Evolutionary conservation across 306 rosid species (phyloP).

Genomic region (Benincasa hispida): DNA sequence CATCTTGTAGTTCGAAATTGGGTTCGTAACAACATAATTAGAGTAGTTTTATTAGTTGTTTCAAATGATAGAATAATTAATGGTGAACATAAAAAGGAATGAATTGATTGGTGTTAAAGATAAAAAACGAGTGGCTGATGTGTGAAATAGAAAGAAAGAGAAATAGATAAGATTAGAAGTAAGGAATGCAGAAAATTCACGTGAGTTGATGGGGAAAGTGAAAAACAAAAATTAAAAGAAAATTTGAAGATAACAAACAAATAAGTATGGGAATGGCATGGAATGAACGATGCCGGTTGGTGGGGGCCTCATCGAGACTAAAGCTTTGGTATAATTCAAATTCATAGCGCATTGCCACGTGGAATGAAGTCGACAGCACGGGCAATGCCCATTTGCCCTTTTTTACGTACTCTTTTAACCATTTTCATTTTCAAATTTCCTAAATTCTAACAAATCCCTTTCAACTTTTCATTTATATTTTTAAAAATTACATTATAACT

Average conservation of each 20-base stretch:
- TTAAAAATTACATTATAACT: no score
- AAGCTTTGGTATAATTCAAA: not conserved
- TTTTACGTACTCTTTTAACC: not conserved
- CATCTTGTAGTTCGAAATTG: no score
- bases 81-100: no score
- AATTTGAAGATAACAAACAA: not conserved
- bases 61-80: no score
- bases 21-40: no score
- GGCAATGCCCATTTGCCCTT: not conserved
- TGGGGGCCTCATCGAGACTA: not conserved
- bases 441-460: no score
- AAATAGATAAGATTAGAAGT: not conserved
- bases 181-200: not conserved
- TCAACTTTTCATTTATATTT: no score
- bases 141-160: not conserved
- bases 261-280: not conserved
- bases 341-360: not conserved
- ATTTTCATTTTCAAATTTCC: not conserved
- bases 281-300: not conserved
- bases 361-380: conserved; percentile 1
- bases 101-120: not conserved
- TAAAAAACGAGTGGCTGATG: not conserved
- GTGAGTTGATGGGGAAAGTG: not conserved
- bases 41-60: no score
- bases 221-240: not conserved